Evolutionary conservation across 169 alveolate species (phyloP).

Genomic region (Babesia ovata): DNA sequence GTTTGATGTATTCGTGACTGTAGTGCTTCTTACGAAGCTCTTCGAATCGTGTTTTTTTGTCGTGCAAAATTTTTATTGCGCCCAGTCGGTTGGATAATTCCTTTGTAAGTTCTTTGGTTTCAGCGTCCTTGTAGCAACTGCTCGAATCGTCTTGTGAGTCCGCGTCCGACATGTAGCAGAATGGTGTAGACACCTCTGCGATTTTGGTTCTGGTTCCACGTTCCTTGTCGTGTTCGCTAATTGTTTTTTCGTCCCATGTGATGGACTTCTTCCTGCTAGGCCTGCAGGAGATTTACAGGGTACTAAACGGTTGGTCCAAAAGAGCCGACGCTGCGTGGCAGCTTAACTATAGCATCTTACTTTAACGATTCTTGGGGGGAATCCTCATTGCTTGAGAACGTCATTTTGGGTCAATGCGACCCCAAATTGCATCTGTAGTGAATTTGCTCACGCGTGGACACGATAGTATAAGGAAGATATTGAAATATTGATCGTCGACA

Average conservation of each 20-base stretch:
- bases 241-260: slow-evolving; percentile 83
- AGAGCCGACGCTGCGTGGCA: neutral
- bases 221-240: slow-evolving; percentile 83
- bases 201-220: slow-evolving; percentile 83
- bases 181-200: slow-evolving; percentile 83
- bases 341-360: neutral
- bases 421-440: no score
- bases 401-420: neutral
- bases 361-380: neutral
- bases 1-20: slow-evolving; percentile 36
- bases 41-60: slow-evolving; percentile 12
- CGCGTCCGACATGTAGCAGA: slow-evolving; percentile 66
- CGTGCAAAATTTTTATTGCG: slow-evolving; percentile 17
- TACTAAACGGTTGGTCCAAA: neutral
- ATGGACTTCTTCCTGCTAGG: slow-evolving; percentile 65
- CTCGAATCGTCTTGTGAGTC: slow-evolving; percentile 54
- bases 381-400: neutral
- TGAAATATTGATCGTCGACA: no score
- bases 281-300: neutral
- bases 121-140: neutral
- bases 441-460: no score
- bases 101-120: slow-evolving; percentile 14
- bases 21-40: slow-evolving; percentile 61
- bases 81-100: slow-evolving; percentile 36
- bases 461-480: no score